Base-by-base conservation (phyloP, 2,329 filamentous ascomycete genomes). In the Colletotrichum graminicola region DNA sequence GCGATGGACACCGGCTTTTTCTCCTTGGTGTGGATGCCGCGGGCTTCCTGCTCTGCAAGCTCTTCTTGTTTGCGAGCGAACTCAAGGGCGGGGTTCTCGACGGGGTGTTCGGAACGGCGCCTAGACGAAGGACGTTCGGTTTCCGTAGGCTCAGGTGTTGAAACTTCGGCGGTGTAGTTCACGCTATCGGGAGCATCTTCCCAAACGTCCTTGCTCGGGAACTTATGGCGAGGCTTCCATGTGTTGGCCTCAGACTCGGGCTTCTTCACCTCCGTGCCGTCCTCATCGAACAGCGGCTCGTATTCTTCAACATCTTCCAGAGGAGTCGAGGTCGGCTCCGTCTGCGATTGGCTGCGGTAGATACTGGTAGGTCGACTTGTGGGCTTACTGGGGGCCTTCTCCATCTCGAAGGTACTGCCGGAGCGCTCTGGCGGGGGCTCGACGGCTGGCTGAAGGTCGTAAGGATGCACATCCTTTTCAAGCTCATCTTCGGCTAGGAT, bases 171-270 rank as follows among this genome's bases (percentile, higher is more conserved):
- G 43, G 89, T 91, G 77, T 88, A 90, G 77, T 96, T 91, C 63
- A 94, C 86, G 81, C 94, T 97, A 78, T 91, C 92, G 5, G 97
- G 96, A 0, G 94, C 92, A 80, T 99, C 97, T 83, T 99, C 96
- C 96, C 96, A 99, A 51, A 98, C 90, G 79, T 99, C 96, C 79
- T 95, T 93, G 80, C 95, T 98, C 1, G 96, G 96, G 81, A 99
- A 99, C 73, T 88, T 82, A 72, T 92, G 92, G 74, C 90, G 89
- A 72, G 87, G 83, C 74, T 89, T 86, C 66, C 84, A 84, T 67
- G 86, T 81, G 74, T 86, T 86, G 57, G 78, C 66, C 49, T 82
- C 77, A 11, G 79, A 76, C 41, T 79, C 78, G 23, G 82, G 79
- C 64, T 83, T 79, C 67, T 83, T 80, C 23, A 76, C 75, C 26